Base-by-base conservation (phyloP, 495 filamentous ascomycete genomes). In the Cercophora newfieldiana region DNA sequence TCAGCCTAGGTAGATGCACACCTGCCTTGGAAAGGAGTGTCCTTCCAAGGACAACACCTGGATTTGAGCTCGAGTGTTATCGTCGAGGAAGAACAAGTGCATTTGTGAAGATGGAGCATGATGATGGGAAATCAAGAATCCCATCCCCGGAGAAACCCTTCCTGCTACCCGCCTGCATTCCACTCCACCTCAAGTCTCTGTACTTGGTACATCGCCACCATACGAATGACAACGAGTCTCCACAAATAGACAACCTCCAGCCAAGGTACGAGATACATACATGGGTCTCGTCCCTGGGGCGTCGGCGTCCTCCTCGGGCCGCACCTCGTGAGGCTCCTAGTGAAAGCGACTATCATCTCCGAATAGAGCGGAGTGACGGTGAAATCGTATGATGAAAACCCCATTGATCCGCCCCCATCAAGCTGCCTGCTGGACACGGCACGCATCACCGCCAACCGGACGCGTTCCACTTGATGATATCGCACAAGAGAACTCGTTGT, bases 371-470 rank as follows among this genome's bases (percentile, higher is more conserved):
- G n/a, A 57, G 55, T 57, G 55, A 57, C 30, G 55, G 26, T 21
- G 29, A 21, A 31, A 57, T 57, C 55, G 55, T 57, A 57, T 26
- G 55, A 57, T 33, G 18, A 21, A 30, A 26, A 57, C 30, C 16
- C 19, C 55, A 30, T 1, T 29, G 19, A 26, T 25, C 16, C 37
- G 3, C 18, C 37, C 6, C 29, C 18, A 44, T 14, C 2, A 16
- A 14, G 37, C 2, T 44, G 37, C 37, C 37, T 44, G 18, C n/a
- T n/a, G 37, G 37, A 14, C 18, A 44, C 37, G 37, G 37, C 37
- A 44, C 30, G 12, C 37, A 44, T 44, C 37, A 44, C 37, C 37
- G 18, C 37, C 37, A 44, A 44, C 37, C 37, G 37, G 37, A 44
- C 37, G 10, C 10, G 37, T 14, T 44, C 37, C 37, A 5, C 10